Evolutionary conservation across 352 stramenopile genomes (phyloP).

Genomic region (Phytophthora sansomeana): DNA sequence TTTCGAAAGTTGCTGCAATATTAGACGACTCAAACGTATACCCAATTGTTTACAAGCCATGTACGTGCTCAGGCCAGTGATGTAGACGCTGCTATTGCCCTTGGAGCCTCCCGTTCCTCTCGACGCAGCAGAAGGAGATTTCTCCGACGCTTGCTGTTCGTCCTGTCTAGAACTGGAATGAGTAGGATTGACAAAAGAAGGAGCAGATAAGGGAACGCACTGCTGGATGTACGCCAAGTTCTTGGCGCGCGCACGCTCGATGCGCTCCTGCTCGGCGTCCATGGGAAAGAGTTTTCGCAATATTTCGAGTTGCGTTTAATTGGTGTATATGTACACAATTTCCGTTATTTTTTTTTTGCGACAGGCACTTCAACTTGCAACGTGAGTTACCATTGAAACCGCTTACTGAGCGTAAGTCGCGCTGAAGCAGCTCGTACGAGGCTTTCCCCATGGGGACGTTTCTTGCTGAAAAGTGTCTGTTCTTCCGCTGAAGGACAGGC

Average conservation of each 20-base stretch:
- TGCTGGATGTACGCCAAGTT: slow-evolving; percentile 84
- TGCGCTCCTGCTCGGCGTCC: slow-evolving; percentile 60
- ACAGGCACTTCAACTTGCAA: too few species aligned
- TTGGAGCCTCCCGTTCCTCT: slow-evolving; percentile 18
- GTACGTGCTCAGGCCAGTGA: slow-evolving; percentile 83
- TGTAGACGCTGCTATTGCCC: slow-evolving; percentile 81
- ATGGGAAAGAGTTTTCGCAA: slow-evolving; percentile 27
- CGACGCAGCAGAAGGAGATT: slow-evolving; percentile 8
- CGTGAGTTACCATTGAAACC: too few species aligned
- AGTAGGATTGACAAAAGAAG: background rate
- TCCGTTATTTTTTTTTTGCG: too few species aligned
- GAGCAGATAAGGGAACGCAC: slow-evolving; percentile 16
- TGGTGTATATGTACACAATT: too few species aligned
- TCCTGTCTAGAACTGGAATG: slow-evolving; percentile 49
- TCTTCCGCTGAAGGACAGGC: too few species aligned
- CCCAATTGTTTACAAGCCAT: slow-evolving; percentile 85
- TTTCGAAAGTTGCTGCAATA: too few species aligned
- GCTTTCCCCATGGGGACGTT: too few species aligned
- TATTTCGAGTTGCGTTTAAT: slow-evolving; percentile 1
- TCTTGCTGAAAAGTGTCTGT: too few species aligned
- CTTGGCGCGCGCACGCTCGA: slow-evolving; percentile 67
- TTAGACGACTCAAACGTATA: slow-evolving; percentile 35
- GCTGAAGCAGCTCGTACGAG: too few species aligned
- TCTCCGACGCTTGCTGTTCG: slow-evolving; percentile 43
- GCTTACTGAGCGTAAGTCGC: too few species aligned